phyloP scores from a whole-genome alignment of 345 rosid genomes.

The Lepidium didymum region DNA sequence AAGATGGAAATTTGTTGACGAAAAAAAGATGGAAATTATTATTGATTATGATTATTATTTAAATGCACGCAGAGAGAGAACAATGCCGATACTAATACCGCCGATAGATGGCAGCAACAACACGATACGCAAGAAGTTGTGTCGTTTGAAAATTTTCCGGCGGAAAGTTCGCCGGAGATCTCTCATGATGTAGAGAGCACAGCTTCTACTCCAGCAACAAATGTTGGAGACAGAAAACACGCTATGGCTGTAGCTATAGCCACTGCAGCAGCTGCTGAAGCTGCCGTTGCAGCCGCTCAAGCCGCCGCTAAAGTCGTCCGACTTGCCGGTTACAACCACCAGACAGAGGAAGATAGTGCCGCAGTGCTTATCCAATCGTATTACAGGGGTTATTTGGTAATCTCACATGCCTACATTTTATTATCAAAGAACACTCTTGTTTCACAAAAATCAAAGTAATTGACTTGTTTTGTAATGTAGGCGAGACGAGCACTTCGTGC shows the following conservation, averaged over 20 bases:
- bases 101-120: conserved; percentile 41
- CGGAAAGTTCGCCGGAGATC: conserved; percentile 74
- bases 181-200: conserved; percentile 56
- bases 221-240: conserved; percentile 54
- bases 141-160: conserved; percentile 76
- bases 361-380: conserved; percentile 77
- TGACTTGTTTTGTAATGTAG: no score
- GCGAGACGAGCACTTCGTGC: conserved; percentile 94
- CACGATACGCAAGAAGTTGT: conserved; percentile 69
- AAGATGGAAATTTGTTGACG: not conserved
- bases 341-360: conserved; percentile 70
- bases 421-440: not conserved
- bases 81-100: conserved; percentile 9
- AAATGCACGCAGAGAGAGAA: conserved; percentile 7
- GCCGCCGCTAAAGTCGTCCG: conserved; percentile 92
- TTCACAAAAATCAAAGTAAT: not conserved
- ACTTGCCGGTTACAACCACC: conserved; percentile 79
- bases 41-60: not conserved
- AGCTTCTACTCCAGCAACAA: conserved; percentile 38
- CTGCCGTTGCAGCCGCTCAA: conserved; percentile 91
- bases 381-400: conserved; percentile 90
- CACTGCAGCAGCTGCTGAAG: conserved; percentile 92
- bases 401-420: not conserved
- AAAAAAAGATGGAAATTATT: no score
- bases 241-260: conserved; percentile 88